A percentile compares a stretch with the other conserved stretches of the same genome.
These are phyloP conservation scores for Penicillium decumbens DNA, from an alignment of 2,329 filamentous ascomycete species.

Conservation along the genomic window DNA sequence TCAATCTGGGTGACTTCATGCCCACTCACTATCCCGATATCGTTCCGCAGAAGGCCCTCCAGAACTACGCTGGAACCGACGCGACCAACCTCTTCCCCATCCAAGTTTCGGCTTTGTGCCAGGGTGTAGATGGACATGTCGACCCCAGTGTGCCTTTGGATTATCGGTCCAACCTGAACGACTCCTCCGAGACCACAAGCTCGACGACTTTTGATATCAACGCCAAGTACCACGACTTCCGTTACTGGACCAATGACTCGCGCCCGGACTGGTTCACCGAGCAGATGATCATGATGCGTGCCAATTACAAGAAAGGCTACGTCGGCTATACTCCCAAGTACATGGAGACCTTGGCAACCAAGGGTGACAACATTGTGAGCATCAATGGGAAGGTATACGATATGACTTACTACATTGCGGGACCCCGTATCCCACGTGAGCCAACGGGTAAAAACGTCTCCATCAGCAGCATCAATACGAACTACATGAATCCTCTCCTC, in stretches of 20 bases:
- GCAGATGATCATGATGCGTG: constrained; percentile 71
- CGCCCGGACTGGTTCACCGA: constrained; percentile 91
- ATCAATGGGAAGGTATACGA: constrained; percentile 81
- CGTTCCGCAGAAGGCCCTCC: constrained; percentile 57
- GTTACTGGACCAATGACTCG: constrained; percentile 72
- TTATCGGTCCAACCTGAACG: constrained; percentile 69
- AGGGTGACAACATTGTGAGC: constrained; percentile 68
- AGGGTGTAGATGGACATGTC: constrained; percentile 63
- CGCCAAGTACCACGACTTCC: constrained; percentile 85
- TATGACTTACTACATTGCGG: constrained; percentile 73
- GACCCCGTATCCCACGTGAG: constrained; percentile 63
- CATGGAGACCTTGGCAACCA: constrained; percentile 62
- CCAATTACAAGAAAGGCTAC: constrained; percentile 78
- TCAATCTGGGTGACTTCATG: constrained; percentile 71
- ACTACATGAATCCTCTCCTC: constrained; percentile 78
- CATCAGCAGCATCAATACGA: constrained; percentile 51
- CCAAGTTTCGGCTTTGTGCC: constrained; percentile 87
- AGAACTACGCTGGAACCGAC: constrained; percentile 81
- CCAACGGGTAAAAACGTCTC: constrained; percentile 48
- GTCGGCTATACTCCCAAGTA: constrained; percentile 79
- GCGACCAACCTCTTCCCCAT: constrained; percentile 87
- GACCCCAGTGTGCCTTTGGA: constrained; percentile 75
- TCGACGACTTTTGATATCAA: constrained; percentile 67
- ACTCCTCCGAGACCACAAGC: constrained; percentile 61
- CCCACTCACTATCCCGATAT: constrained; percentile 72